Base-by-base conservation (phyloP, 2,329 filamentous ascomycete species). In the Dryadomyces quercivorus region DNA sequence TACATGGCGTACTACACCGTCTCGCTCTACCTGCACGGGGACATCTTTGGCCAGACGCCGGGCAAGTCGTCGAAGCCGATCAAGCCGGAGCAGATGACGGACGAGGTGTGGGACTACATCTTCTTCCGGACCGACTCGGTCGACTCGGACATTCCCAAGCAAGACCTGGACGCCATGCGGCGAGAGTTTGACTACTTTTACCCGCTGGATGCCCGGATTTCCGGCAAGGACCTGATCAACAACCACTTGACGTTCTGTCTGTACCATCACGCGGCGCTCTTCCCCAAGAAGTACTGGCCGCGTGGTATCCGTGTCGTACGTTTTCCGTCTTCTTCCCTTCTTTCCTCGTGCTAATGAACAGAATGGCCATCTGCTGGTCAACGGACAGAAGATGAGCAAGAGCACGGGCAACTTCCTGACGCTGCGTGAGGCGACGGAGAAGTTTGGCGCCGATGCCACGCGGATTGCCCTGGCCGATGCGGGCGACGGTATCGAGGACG, bases 331-430 rank as follows among this genome's bases (percentile, higher is more conserved):
- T 31, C 8, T 31, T 8, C 26, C 8, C 26, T 31, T 31, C 26
- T 31, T 4, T 31, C 26, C 26, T 5, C n/a, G n/a, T 36, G 26
- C 46, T 15, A 16, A 36, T 10, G 5, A 12, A 5, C 21, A 53
- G 52, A 98, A 98, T 66, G 93, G 93, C 1, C 92, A 97, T 71
- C 73, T 97, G 64, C 82, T 95, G 69, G 77, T 98, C 60, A 98
- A 98, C 67, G 92, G 92, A 51, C 88, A 95, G 67, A 98, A 98
- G 80, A 98, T 98, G 93, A 86, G 84, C 68, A 98, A 98, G 75
- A 92, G 86, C 53, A 96, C 91, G 0, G 93, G 93, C 59, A 98
- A 97, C 73, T 98, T 98, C 75, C 77, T 98, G 68, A 97, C 93
- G 12, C 76, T 97, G 52, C 80, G 84, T 53, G 88, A 96, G 59